Percentiles rank a stretch among this genome's conserved stretches.
Evolutionary conservation across 768 basidiomycete species (phyloP).

Genomic region (Tricholoma terreum): DNA sequence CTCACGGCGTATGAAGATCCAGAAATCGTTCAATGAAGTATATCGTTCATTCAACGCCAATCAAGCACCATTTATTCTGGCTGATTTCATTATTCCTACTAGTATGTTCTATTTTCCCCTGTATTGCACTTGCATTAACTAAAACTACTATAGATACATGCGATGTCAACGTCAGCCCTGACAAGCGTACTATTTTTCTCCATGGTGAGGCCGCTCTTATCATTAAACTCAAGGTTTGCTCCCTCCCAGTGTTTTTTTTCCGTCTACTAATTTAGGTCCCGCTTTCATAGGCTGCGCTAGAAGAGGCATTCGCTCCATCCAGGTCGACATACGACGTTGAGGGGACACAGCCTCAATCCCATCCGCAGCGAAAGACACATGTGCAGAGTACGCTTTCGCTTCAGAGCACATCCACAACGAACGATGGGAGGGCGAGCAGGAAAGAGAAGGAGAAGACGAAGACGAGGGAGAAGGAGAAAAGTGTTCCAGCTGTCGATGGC

Average conservation of each 20-base stretch:
- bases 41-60: slow-evolving; percentile 75
- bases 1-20: slow-evolving; percentile 47
- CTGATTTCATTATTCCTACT: slow-evolving; percentile 79
- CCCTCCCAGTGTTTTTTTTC: not conserved
- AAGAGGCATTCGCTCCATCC: slow-evolving; percentile 61
- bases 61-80: slow-evolving; percentile 80
- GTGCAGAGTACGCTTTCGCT: slow-evolving; percentile 21
- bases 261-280: not conserved
- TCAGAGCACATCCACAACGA: not conserved
- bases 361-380: slow-evolving; percentile 6
- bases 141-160: slow-evolving; percentile 50
- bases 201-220: slow-evolving; percentile 85
- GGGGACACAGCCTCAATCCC: slow-evolving; percentile 10
- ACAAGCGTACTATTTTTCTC: slow-evolving; percentile 92
- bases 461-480: not conserved
- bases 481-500: not conserved
- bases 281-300: slow-evolving; percentile 57
- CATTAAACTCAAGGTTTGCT: slow-evolving; percentile 66
- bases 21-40: slow-evolving; percentile 89
- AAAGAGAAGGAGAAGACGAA: slow-evolving; percentile 5
- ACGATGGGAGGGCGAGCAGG: not conserved
- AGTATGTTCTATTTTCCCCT: slow-evolving; percentile 40
- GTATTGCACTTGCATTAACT: not conserved
- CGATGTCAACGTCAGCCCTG: slow-evolving; percentile 95
- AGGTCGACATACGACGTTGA: slow-evolving; percentile 71